A percentile compares a stretch with the other conserved stretches of the same genome.
phyloP scores from a whole-genome alignment of 2,329 filamentous ascomycete genomes.

The Pestalotiopsis sp. region DNA sequence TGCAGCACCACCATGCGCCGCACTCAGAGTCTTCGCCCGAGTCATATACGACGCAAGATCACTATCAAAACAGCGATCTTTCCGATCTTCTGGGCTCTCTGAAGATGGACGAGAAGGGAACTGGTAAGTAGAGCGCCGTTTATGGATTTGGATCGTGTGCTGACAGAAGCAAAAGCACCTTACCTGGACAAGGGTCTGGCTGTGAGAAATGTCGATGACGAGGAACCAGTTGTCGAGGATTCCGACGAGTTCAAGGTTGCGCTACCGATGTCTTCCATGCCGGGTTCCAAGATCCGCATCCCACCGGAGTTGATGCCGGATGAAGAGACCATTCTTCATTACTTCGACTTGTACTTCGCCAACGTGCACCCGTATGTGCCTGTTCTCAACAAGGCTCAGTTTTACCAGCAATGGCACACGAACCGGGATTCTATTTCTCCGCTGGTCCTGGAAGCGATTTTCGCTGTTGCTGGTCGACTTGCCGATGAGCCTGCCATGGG shows the following conservation, averaged over 20 bases:
- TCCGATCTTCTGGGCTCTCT: constrained; percentile 83
- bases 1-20: constrained; percentile 44
- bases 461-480: constrained; percentile 84
- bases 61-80: constrained; percentile 68
- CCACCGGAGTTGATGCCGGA: constrained; percentile 92
- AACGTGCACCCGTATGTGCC: constrained; percentile 93
- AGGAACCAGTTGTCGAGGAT: constrained; percentile 69
- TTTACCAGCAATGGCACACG: constrained; percentile 89
- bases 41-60: constrained; percentile 64
- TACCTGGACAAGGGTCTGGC: constrained; percentile 72
- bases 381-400: constrained; percentile 78
- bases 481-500: constrained; percentile 83
- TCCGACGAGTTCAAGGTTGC: constrained; percentile 73
- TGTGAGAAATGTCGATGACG: constrained; percentile 48
- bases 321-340: constrained; percentile 78
- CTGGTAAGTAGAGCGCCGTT: constrained; percentile 63
- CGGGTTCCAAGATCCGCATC: constrained; percentile 81
- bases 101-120: constrained; percentile 84
- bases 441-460: constrained; percentile 84
- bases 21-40: constrained; percentile 47
- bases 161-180: constrained; percentile 59
- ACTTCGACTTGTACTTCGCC: constrained; percentile 88
- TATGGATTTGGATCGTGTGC: constrained; percentile 10
- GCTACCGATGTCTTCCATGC: constrained; percentile 68
- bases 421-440: constrained; percentile 86